Evolutionary conservation across 1,139 yeast species (phyloP), one percentile per base, ranked within the genome.

Genomic region (Nakaseomyces uthaithaninus): DNA sequence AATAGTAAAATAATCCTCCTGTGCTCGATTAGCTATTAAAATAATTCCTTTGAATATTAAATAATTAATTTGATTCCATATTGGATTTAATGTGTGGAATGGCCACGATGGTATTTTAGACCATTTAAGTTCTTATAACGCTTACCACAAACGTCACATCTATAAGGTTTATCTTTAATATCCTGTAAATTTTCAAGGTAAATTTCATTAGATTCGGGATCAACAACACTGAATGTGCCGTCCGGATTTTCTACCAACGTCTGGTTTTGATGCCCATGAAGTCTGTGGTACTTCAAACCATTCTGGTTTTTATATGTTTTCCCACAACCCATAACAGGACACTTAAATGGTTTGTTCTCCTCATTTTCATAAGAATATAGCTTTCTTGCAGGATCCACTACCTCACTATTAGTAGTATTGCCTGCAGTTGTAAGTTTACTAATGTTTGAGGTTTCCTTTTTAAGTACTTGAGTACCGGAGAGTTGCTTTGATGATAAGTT

Each of bases 81-180:
- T 22, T 26, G 5, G n/a, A 15, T 9, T 26, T 64, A 89, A 69
- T 91, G 97, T 36, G 97, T 89, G 14, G 97, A 81, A 65, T 91
- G 99, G 19, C 95, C 97, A 53, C 96, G 76, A 63, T 91, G 99
- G 62, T 91, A 91, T 65, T 91, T 91, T 62, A 91, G 73, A 26
- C 99, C 99, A 63, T 91, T 91, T 55, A 91, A 71, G 60, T 91
- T 91, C 71, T 93, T 91, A 67, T 91, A 91, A 44, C 98, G 71
- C 66, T 91, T 93, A 42, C 97, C 97, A 65, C 99, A 91, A 37
- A 91, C 95, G 63, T 91, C 97, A 66, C 99, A 91, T 58, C 96
- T 74, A 63, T 91, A 91, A 26, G 98, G 99, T 66, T 93, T 93
- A 67, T 91, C 97, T 68, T 86, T 87, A 62, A 91, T 98, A 74